A percentile compares a stretch with the other conserved stretches of the same genome.
phyloP scores from a whole-genome alignment of 1,284 basidiomycete genomes.

The Ustilago esculenta region DNA sequence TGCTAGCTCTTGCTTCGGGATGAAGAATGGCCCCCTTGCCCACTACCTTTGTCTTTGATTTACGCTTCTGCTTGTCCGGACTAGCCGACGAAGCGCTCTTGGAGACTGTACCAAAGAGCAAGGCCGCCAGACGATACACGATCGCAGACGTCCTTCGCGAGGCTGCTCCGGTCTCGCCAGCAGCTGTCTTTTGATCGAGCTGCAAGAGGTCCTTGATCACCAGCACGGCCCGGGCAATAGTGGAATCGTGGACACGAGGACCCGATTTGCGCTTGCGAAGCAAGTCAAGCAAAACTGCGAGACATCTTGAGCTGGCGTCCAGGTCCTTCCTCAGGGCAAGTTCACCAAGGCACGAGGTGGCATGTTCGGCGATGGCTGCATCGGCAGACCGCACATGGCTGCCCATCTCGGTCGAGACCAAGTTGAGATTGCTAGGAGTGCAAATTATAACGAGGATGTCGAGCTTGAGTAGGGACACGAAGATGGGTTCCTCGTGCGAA shows the following conservation, averaged over 20 bases:
- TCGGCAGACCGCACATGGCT: conserved; percentile 37
- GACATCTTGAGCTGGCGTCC: conserved; percentile 23
- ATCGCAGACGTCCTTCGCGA: conserved; percentile 34
- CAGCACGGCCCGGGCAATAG: conserved; percentile 31
- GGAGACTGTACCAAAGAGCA: conserved; percentile 49
- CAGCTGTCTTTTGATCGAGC: conserved; percentile 1
- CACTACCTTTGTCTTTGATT: conserved; percentile 37
- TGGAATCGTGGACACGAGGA: conserved; percentile 17
- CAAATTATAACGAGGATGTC: conserved; percentile 45
- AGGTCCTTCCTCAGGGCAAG: conserved; percentile 32
- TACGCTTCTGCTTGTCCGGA: conserved; percentile 16
- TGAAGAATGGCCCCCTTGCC: conserved; percentile 50
- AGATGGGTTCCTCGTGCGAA: conserved; percentile 49
- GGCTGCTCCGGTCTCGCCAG: background rate
- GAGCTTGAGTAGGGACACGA: conserved; percentile 54
- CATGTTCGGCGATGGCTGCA: conserved; percentile 36
- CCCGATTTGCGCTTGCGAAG: conserved; percentile 25
- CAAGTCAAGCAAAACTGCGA: conserved; percentile 28
- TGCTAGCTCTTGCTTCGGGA: conserved; percentile 45
- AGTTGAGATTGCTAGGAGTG: conserved; percentile 12
- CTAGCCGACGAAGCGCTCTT: background rate
- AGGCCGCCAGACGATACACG: conserved; percentile 42
- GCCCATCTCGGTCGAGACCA: conserved; percentile 37
- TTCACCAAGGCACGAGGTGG: conserved; percentile 41
- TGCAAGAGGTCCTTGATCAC: conserved; percentile 42